phyloP scores from a whole-genome alignment of 257 asterid species.

The Solanum microdontum region DNA sequence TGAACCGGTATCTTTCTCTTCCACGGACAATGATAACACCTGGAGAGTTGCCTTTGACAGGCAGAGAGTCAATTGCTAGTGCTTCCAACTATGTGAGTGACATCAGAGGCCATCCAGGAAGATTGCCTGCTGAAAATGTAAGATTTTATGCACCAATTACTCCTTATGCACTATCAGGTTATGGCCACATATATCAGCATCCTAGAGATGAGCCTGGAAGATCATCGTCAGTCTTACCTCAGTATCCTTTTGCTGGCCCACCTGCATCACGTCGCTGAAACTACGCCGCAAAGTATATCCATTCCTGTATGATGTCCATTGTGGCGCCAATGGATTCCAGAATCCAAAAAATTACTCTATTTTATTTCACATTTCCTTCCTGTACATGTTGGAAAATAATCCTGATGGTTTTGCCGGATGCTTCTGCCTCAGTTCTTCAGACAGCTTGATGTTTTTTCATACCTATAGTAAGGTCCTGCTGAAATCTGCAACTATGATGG shows the following conservation, averaged over 20 bases:
- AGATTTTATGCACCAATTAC: constrained; percentile 17
- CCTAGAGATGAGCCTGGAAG: constrained; percentile 16
- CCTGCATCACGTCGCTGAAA: constrained; percentile 26
- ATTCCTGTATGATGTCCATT: not conserved
- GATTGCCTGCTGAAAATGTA: constrained; percentile 16
- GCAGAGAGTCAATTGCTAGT: constrained; percentile 17
- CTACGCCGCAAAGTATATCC: not conserved
- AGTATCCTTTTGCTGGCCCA: constrained; percentile 61
- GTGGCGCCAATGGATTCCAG: not conserved
- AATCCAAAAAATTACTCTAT: not conserved
- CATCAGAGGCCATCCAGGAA: not conserved
- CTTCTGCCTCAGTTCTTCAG: not conserved
- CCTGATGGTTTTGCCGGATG: not conserved
- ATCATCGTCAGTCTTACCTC: constrained; percentile 28
- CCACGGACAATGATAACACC: constrained; percentile 19
- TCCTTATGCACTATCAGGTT: constrained; percentile 17
- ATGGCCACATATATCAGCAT: constrained; percentile 6
- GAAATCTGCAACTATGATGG: not conserved
- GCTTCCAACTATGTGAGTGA: constrained; percentile 15
- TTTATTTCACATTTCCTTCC: not conserved
- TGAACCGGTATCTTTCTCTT: constrained; percentile 45
- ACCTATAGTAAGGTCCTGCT: not conserved
- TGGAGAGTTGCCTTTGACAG: constrained; percentile 11
- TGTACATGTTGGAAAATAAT: not conserved
- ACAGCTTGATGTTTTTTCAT: not conserved